These are phyloP conservation scores for Ochromonadaceae sp. DNA, from an alignment of 352 stramenopile species.

Conservation along the genomic window DNA sequence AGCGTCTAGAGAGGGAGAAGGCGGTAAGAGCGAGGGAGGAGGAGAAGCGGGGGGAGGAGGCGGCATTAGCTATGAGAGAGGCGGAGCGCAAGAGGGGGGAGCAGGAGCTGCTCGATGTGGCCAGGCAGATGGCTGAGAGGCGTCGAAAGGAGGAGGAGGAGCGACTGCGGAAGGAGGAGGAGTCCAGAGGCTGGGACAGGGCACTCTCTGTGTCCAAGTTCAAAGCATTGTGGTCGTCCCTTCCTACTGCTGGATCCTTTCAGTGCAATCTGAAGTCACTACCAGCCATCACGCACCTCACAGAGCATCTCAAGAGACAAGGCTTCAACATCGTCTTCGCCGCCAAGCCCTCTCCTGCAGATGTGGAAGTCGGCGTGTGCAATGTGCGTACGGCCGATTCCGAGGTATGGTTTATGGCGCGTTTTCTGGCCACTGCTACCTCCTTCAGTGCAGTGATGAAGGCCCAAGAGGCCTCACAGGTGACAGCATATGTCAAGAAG, in stretches of 20 bases:
- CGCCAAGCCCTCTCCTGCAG: not conserved
- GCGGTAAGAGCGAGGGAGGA: not conserved
- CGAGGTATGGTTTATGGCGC: slow-evolving; percentile 8
- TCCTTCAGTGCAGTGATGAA: slow-evolving; percentile 14
- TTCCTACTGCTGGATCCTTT: slow-evolving; percentile 1
- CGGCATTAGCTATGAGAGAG: no score
- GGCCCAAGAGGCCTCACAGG: not conserved
- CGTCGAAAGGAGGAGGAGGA: not conserved
- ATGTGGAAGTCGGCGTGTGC: not conserved
- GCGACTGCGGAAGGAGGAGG: not conserved
- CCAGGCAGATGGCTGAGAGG: not conserved
- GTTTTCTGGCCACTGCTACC: not conserved
- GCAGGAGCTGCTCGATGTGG: not conserved
- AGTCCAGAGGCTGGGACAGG: not conserved
- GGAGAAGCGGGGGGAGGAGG: no score
- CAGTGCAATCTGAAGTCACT: slow-evolving; percentile 4
- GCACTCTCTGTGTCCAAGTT: not conserved
- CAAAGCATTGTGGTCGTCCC: not conserved
- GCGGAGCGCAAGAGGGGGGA: not conserved
- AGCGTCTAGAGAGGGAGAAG: no score
- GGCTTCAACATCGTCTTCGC: slow-evolving; percentile 12
- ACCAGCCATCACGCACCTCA: not conserved
- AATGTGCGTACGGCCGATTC: not conserved
- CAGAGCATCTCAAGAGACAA: slow-evolving; percentile 9
- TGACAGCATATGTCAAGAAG: not conserved